Evolutionary conservation across 2,329 filamentous ascomycete genomes (phyloP).

Genomic region (Pseudocercospora fijiensis): DNA sequence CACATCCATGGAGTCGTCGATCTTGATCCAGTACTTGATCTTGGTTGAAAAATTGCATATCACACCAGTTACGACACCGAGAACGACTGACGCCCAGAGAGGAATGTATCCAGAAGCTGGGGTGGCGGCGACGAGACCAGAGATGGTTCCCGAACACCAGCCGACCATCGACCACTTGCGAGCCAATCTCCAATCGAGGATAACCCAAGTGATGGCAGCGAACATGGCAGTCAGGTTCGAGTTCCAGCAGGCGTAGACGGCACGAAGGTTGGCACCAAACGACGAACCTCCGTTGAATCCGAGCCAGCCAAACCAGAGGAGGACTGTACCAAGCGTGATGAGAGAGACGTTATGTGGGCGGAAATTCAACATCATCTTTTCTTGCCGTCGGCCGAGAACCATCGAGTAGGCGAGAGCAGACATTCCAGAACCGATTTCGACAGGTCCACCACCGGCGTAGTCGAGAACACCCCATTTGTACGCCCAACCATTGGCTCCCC

Average conservation of each 20-base stretch:
- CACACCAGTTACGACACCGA: constrained; percentile 63
- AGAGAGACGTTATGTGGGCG: constrained; percentile 97
- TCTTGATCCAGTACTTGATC: constrained; percentile 72
- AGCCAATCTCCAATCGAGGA: constrained; percentile 92
- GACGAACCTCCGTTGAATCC: constrained; percentile 98
- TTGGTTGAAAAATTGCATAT: constrained; percentile 85
- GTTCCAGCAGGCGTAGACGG: constrained; percentile 98
- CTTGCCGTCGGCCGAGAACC: constrained; percentile 92
- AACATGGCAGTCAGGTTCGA: constrained; percentile 91
- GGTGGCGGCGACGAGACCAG: constrained; percentile 83
- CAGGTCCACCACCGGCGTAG: constrained; percentile 93
- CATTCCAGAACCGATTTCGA: constrained; percentile 93
- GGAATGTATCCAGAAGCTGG: constrained; percentile 78
- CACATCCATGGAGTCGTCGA: constrained; percentile 86
- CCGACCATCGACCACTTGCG: constrained; percentile 94
- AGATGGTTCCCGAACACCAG: constrained; percentile 87
- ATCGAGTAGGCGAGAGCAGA: constrained; percentile 92
- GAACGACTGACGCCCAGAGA: constrained; percentile 61
- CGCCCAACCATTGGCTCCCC: constrained; percentile 92
- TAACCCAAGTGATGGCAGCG: constrained; percentile 85
- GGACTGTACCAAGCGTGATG: constrained; percentile 89
- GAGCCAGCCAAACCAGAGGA: constrained; percentile 98
- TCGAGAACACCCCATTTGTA: constrained; percentile 89
- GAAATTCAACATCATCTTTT: constrained; percentile 99
- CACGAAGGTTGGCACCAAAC: constrained; percentile 76